Evolutionary conservation across 2,329 filamentous ascomycete genomes (phyloP).

Genomic region (Neonectria sp.): DNA sequence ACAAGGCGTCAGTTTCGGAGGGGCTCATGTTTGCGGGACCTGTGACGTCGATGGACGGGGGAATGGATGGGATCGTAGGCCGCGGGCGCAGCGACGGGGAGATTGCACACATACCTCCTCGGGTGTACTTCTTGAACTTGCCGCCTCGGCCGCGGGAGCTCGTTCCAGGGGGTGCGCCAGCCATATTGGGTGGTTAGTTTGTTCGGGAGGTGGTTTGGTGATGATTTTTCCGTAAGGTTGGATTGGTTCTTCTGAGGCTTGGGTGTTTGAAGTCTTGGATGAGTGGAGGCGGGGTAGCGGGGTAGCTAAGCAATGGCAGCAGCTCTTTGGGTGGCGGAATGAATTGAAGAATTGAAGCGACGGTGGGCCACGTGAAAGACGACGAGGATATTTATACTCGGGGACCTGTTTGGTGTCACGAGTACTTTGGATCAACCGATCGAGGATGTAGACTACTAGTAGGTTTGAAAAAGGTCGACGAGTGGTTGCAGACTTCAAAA

Average conservation of each 20-base stretch:
- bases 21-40: neutral
- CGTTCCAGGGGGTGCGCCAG: conserved; percentile 59
- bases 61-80: conserved; percentile 13
- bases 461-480: neutral
- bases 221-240: conserved; percentile 29
- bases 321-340: conserved; percentile 22
- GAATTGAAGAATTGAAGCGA: neutral
- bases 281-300: conserved; percentile 56
- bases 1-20: conserved; percentile 33
- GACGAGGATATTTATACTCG: conserved; percentile 2
- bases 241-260: conserved; percentile 12
- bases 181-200: conserved; percentile 57
- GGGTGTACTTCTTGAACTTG: conserved; percentile 94
- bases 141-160: conserved; percentile 85
- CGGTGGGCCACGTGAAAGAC: neutral
- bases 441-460: neutral
- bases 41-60: conserved; percentile 7
- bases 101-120: conserved; percentile 78
- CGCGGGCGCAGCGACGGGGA: neutral
- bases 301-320: conserved; percentile 45
- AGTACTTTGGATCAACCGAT: neutral
- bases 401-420: neutral
- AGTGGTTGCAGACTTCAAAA: neutral
- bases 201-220: conserved; percentile 11
- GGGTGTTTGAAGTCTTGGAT: conserved; percentile 19